Evolutionary conservation across 768 basidiomycete genomes (phyloP).

Genomic region (Boletus rubescentipes): DNA sequence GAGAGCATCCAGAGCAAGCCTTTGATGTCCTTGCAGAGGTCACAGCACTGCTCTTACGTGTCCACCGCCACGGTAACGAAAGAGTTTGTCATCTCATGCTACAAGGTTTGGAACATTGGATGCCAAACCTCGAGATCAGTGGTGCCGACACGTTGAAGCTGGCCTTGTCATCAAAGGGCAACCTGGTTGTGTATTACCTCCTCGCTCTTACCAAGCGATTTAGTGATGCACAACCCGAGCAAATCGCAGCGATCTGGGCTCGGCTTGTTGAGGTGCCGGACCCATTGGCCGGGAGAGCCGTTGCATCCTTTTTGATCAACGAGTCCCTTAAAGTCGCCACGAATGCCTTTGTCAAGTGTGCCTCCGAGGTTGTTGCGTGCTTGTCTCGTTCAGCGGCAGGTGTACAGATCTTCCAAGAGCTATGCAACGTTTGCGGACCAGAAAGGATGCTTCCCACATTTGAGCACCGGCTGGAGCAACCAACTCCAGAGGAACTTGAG

Average conservation of each 20-base stretch:
- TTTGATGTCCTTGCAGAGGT: constrained; percentile 67
- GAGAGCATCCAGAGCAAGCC: constrained; percentile 68
- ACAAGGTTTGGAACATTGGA: constrained; percentile 83
- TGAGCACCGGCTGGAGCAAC: constrained; percentile 64
- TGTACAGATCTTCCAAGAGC: constrained; percentile 71
- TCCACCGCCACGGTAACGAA: constrained; percentile 50
- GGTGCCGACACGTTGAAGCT: constrained; percentile 45
- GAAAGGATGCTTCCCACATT: constrained; percentile 77
- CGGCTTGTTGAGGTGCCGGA: constrained; percentile 72
- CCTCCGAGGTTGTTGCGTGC: constrained; percentile 79
- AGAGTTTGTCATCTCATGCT: constrained; percentile 61
- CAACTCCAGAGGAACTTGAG: constrained; percentile 65
- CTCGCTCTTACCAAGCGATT: constrained; percentile 81
- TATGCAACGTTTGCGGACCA: constrained; percentile 85
- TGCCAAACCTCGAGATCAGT: constrained; percentile 59
- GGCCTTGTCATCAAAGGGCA: constrained; percentile 45
- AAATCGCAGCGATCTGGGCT: constrained; percentile 76
- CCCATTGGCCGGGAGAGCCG: constrained; percentile 72
- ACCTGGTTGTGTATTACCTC: constrained; percentile 72
- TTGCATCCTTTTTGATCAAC: constrained; percentile 81
- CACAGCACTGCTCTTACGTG: constrained; percentile 66
- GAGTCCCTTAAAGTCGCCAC: constrained; percentile 85
- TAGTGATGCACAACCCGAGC: constrained; percentile 71
- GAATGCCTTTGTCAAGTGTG: constrained; percentile 72
- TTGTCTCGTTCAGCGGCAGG: constrained; percentile 77